Base-by-base conservation (phyloP, 2,329 filamentous ascomycete species). In the Arthrobotrys sphaeroides region DNA sequence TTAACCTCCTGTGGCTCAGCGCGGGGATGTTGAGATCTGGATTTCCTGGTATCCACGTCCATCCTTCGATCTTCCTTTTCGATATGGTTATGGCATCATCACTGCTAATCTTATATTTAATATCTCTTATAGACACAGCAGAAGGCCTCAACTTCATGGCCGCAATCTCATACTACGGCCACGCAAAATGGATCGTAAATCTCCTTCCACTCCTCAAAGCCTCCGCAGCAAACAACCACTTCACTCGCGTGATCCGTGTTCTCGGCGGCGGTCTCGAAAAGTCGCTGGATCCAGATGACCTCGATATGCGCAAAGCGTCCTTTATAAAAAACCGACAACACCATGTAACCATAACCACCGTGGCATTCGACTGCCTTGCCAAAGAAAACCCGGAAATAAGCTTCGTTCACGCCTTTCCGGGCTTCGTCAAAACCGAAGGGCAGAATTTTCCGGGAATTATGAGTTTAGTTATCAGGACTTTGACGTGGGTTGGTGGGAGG, bases 161-260 rank as follows among this genome's bases (percentile, higher is more conserved):
- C 22, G 83, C 85, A 5, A 83, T 90, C 13, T 83, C 83, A 18
- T 87, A 86, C 81, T 89, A 90, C 81, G 84, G 86, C 3, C 88
- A 88, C 18, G 84, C 86, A 77, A 86, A 87, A 40, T 87, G 89
- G 78, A 83, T 86, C 10, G 69, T 84, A 47, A 88, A 88, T 64
- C 84, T 90, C 0, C 84, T 89, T 6, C 88, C 88, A 0, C 83
- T 86, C 0, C 83, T 90, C 1, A 82, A 82, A 9, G 79, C 79
- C n/a, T 60, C 64, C 22, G 59, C 73, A 5, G 49, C 65, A 24
- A 84, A 87, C 0, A 78, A 83, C 0, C 76, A 81, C 3, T 83
- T 88, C 22, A 84, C 85, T 0, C 86, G 88, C 6, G 86, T 88
- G 6, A 83, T 89, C 22, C 85, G 82, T n/a, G 84, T 89, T n/a